Percentiles rank a stretch among this genome's conserved stretches.
These are phyloP conservation scores for Myotisia sp. DNA, from an alignment of 2,329 filamentous ascomycete genomes.

Conservation along the genomic window DNA sequence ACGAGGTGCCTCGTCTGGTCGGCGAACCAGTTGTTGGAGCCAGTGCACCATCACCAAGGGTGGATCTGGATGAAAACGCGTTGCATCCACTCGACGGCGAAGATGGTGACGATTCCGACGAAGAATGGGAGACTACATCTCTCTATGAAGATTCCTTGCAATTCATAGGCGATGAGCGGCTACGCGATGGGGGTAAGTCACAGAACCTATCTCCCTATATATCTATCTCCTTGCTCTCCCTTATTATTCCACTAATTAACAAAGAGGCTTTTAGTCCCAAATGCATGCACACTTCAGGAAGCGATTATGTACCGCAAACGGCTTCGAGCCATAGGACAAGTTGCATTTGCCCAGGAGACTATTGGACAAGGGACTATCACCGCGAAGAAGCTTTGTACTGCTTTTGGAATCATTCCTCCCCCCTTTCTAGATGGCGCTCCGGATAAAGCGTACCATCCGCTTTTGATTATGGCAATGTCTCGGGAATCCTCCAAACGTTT, in stretches of 20 bases:
- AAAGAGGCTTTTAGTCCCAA: conserved; percentile 24
- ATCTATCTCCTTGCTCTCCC: conserved; percentile 11
- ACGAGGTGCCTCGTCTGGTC: neutral
- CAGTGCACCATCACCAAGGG: conserved; percentile 1
- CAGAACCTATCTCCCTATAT: conserved; percentile 17
- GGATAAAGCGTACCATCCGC: conserved; percentile 61
- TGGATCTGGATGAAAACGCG: conserved; percentile 17
- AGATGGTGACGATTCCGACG: conserved; percentile 8
- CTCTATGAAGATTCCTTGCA: conserved; percentile 50
- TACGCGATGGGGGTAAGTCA: conserved; percentile 35
- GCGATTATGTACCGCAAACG: conserved; percentile 53
- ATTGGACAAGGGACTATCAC: conserved; percentile 55
- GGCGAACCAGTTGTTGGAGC: neutral
- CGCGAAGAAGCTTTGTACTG: conserved; percentile 70
- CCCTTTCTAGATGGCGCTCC: conserved; percentile 54
- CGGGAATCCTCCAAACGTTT: conserved; percentile 69
- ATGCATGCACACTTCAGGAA: conserved; percentile 54
- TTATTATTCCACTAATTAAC: conserved; percentile 1
- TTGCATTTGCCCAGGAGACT: conserved; percentile 59
- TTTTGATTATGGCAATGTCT: conserved; percentile 63
- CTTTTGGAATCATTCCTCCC: conserved; percentile 66
- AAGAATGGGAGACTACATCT: conserved; percentile 25
- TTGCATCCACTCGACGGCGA: conserved; percentile 23
- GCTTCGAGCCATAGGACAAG: conserved; percentile 62
- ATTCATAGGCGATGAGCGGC: conserved; percentile 40